Evolutionary conservation across 1,284 basidiomycete genomes (phyloP), one percentile per base, ranked within the genome.

Genomic region (Prillingera fragicola): DNA sequence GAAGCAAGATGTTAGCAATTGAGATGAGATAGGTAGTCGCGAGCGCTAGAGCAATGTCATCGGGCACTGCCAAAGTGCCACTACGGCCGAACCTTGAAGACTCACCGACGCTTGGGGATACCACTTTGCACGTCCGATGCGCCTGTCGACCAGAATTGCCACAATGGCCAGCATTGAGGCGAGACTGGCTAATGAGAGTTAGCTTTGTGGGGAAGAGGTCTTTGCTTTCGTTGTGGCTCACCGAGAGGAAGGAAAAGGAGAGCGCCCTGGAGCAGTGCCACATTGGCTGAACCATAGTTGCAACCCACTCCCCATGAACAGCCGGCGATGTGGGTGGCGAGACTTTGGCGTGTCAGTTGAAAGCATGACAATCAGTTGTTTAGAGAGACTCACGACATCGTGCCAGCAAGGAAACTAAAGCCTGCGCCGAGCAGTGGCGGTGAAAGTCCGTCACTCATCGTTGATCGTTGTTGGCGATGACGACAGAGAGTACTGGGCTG

Each of bases 281-380:
- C 39, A 19, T 33, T n/a, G 15, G 28, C 28, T 6, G 13, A 5
- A 15, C 28, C 28, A 14, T 29, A 29, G 5, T 14, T n/a, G 24
- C 35, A 37, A 9, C 19, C 19, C 5, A 37, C 15, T 7, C 35
- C 35, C 5, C n/a, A 15, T 4, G 9, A 7, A 10, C 35, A 37
- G n/a, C 35, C 35, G 23, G 14, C 15, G 24, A 37, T 13, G 6
- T 12, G 5, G 8, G 13, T 23, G 21, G 17, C 22, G 5, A 23
- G 5, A n/a, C 34, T 35, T 12, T 10, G 23, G 8, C 25, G 14
- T 27, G 25, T 27, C 8, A 14, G 8, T 14, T n/a, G 25, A 21
- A 35, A 17, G 9, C 31, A 18, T 23, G n/a, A 41, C 24, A n/a
- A 26, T 33, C 22, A 36, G 27, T 14, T 40, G 38, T n/a, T 43